Base-by-base conservation (phyloP, 805 yeast species). In the Blastobotrys terrestris region DNA sequence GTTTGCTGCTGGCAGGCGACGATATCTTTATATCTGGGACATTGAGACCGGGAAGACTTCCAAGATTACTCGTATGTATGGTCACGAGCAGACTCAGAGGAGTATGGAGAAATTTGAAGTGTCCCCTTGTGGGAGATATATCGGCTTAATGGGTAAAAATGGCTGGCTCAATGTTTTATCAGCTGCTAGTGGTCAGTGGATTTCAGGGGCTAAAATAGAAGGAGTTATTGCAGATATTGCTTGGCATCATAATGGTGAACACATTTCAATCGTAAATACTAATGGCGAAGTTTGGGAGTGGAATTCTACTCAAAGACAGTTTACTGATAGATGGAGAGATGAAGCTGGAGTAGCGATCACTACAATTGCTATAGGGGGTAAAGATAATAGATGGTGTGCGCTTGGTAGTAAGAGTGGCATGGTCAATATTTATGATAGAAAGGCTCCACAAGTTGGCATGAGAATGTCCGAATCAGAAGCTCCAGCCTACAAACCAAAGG, bases 201-300 rank as follows among this genome's bases (percentile, higher is more conserved):
- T 88, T 18, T 78, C 81, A 46, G 96, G 92, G 1, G 89, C 89
- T 64, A 92, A 92, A 67, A 78, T 90, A 31, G 97, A 94, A 65
- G 98, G 97, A 3, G 79, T 80, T 1, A 72, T 91, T 44, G 81
- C 85, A 4, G 99, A 94, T 68, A 81, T 91, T 62, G 90, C 77
- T 31, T 87, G 91, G 77, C 63, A 78, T 41, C 58, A 56, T 3
- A 78, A 77, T 55, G 72, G 74, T 13, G 66, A 69, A 26, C 66
- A 73, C 1, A 60, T 85, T 8, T 68, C 85, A 16, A 78, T 84
- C 20, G 80, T 83, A n/a, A 91, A 85, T 62, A 75, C 83, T 1
- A 77, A 79, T 15, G 97, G 98, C 45, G 95, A 89, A 56, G 79
- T 94, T 2, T 91, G 96, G 94, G 96, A 89, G 63, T 94, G 88